A percentile compares a stretch with the other conserved stretches of the same genome.
These are phyloP conservation scores for Trichosanthes truncata DNA, from an alignment of 306 rosid species.

Conservation along the genomic window DNA sequence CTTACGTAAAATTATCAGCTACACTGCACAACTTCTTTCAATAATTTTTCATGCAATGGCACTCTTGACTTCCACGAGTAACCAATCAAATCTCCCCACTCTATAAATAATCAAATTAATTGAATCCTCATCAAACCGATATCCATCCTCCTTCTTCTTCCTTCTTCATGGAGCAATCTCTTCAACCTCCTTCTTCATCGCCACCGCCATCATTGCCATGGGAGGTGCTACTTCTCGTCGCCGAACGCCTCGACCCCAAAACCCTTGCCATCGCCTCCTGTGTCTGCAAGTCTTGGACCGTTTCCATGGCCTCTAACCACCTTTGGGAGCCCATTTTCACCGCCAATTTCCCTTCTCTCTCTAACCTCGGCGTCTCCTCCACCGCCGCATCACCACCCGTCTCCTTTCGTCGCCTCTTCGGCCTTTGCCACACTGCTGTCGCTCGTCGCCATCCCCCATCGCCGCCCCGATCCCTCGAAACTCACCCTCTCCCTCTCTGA, in stretches of 20 bases:
- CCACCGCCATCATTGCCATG: constrained; percentile 32
- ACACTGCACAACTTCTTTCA: too few relatives aligned
- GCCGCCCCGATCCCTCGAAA: not conserved
- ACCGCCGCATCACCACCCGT: not conserved
- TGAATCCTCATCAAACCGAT: not conserved
- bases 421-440: constrained; percentile 22
- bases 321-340: constrained; percentile 49
- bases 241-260: constrained; percentile 45
- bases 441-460: constrained; percentile 29
- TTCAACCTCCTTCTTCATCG: not conserved
- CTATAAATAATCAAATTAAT: not conserved
- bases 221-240: constrained; percentile 38
- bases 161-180: not conserved
- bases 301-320: constrained; percentile 39
- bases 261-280: constrained; percentile 51
- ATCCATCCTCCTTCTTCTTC: not conserved
- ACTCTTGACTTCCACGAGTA: constrained; percentile 24
- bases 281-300: constrained; percentile 47
- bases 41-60: constrained; percentile 16
- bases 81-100: not conserved
- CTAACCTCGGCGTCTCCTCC: constrained; percentile 10
- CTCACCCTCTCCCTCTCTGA: constrained; percentile 29
- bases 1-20: too few relatives aligned
- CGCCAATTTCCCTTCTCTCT: constrained; percentile 38
- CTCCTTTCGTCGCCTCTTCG: constrained; percentile 33